phyloP scores from a whole-genome alignment of 352 stramenopile species.

The Paralagenidium karlingii region DNA sequence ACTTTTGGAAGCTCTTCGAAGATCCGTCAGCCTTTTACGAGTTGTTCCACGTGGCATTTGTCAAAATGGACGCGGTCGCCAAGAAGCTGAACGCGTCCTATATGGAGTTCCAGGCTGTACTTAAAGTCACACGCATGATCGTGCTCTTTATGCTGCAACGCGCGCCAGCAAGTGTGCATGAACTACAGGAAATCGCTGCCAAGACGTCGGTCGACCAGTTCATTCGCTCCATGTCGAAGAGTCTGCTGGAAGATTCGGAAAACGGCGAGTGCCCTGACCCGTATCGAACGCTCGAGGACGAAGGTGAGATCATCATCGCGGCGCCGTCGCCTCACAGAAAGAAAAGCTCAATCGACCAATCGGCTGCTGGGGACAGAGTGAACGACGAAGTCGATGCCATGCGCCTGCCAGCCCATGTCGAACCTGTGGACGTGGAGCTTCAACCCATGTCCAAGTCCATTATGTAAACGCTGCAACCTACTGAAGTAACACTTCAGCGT shows the following conservation, averaged over 20 bases:
- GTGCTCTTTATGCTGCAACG: constrained; percentile 44
- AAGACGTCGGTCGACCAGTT: constrained; percentile 63
- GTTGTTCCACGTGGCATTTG: constrained; percentile 36
- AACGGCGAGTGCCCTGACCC: constrained; percentile 62
- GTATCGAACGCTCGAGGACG: constrained; percentile 41
- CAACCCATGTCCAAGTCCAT: too few species aligned
- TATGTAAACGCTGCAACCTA: too few species aligned
- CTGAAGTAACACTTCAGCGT: too few species aligned
- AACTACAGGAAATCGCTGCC: constrained; percentile 36
- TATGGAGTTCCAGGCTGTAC: constrained; percentile 82
- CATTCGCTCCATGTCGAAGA: constrained; percentile 20
- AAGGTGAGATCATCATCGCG: constrained; percentile 27
- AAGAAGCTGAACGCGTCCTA: constrained; percentile 67
- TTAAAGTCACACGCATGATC: constrained; percentile 54
- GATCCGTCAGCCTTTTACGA: constrained; percentile 78
- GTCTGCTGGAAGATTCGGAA: constrained; percentile 49
- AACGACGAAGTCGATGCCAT: too few species aligned
- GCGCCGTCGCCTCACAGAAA: too few species aligned
- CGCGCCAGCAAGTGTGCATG: constrained; percentile 28
- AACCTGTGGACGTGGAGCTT: too few species aligned
- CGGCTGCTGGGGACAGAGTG: too few species aligned
- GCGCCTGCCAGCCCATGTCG: too few species aligned
- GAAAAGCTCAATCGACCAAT: too few species aligned
- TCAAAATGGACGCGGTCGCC: constrained; percentile 80
- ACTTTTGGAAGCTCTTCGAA: constrained; percentile 68